A percentile compares a stretch with the other conserved stretches of the same genome.
Evolutionary conservation across 306 rosid genomes (phyloP).

Genomic region (Sindora glabra): DNA sequence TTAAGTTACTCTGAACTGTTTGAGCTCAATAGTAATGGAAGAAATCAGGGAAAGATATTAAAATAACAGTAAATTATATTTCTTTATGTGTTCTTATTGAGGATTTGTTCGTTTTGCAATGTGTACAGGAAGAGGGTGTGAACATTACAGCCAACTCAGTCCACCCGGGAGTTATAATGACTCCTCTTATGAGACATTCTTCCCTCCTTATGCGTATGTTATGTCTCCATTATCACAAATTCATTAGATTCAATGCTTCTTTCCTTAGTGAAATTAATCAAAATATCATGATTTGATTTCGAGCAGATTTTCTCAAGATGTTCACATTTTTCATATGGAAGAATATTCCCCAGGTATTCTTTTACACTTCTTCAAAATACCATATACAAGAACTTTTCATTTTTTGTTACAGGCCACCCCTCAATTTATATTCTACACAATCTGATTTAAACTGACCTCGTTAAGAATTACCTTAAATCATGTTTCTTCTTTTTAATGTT

Average conservation of each 20-base stretch:
- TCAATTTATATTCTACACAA: too few relatives aligned
- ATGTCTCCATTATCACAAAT: neutral
- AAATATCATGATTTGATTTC: neutral
- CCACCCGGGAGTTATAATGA: slow-evolving; percentile 90
- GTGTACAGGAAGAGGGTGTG: slow-evolving; percentile 66
- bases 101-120: neutral
- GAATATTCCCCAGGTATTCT: slow-evolving; percentile 70
- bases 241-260: neutral
- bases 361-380: neutral
- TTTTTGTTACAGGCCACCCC: too few relatives aligned
- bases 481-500: neutral
- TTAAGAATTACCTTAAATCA: too few relatives aligned
- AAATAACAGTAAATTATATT: too few relatives aligned
- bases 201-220: slow-evolving; percentile 59
- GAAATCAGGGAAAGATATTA: too few relatives aligned
- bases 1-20: too few relatives aligned
- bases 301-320: slow-evolving; percentile 43
- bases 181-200: slow-evolving; percentile 93
- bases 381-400: too few relatives aligned
- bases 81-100: too few relatives aligned
- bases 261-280: neutral
- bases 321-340: slow-evolving; percentile 74
- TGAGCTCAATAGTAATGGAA: too few relatives aligned
- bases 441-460: too few relatives aligned
- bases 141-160: slow-evolving; percentile 74